phyloP scores from a whole-genome alignment of 352 stramenopile species.

The Globisporangium mamillatum region DNA sequence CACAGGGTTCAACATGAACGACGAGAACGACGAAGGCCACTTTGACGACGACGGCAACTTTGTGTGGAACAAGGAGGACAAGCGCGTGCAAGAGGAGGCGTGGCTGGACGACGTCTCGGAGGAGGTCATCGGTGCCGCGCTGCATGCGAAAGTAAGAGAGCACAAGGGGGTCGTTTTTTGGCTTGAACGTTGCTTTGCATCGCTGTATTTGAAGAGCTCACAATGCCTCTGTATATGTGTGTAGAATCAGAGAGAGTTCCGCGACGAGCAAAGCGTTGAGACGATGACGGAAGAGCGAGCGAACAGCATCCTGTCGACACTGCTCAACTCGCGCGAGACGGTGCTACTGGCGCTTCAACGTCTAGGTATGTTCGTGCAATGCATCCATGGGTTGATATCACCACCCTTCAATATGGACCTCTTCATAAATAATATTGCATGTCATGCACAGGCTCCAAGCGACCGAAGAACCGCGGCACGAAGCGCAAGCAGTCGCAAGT shows the following conservation, averaged over 20 bases:
- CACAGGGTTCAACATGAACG: conserved; percentile 82
- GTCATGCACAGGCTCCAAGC: conserved; percentile 41
- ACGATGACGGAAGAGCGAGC: conserved; percentile 56
- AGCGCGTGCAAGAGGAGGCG: conserved; percentile 75
- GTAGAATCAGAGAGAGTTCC: conserved; percentile 50
- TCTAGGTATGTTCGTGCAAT: conserved; percentile 30
- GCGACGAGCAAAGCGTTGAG: conserved; percentile 52
- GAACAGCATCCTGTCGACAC: conserved; percentile 46
- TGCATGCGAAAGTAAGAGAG: conserved; percentile 44
- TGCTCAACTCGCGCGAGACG: conserved; percentile 70
- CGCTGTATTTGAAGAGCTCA: background rate
- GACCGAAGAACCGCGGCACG: conserved; percentile 35
- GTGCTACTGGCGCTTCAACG: conserved; percentile 74
- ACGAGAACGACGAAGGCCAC: conserved; percentile 83
- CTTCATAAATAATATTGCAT: background rate
- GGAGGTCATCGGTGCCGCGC: conserved; percentile 65
- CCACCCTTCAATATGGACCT: background rate
- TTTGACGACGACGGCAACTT: conserved; percentile 82
- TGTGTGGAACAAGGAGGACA: conserved; percentile 76
- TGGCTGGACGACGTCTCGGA: conserved; percentile 76
- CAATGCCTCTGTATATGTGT: background rate
- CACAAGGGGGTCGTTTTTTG: too few species aligned
- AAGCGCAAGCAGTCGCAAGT: conserved; percentile 55
- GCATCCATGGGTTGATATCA: conserved; percentile 1
- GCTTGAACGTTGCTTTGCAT: background rate